phyloP scores from a whole-genome alignment of 1,139 yeast genomes.

The Pichia sp. region DNA sequence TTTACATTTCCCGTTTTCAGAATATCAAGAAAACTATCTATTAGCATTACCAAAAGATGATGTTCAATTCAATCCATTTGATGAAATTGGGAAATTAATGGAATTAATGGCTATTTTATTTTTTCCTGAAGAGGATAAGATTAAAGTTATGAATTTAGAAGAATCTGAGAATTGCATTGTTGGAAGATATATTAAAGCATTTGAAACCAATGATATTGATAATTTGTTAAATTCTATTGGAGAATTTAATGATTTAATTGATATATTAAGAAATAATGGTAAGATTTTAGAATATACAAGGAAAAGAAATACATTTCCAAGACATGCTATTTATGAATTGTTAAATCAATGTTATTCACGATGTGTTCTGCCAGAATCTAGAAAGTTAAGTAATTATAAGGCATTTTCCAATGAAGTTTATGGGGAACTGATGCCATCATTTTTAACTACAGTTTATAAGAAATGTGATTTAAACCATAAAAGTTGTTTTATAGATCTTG shows the following conservation, averaged over 20 bases:
- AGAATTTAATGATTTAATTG: slow-evolving; percentile 37
- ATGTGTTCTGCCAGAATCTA: slow-evolving; percentile 69
- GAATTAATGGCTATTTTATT: slow-evolving; percentile 40
- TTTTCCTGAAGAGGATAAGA: slow-evolving; percentile 40
- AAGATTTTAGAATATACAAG: slow-evolving; percentile 30
- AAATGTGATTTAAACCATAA: slow-evolving; percentile 52
- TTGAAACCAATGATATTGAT: slow-evolving; percentile 33
- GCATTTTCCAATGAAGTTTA: slow-evolving; percentile 90
- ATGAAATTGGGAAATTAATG: slow-evolving; percentile 61
- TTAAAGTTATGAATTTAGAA: slow-evolving; percentile 32
- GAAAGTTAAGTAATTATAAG: slow-evolving; percentile 60
- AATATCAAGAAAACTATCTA: slow-evolving; percentile 30
- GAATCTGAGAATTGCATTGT: slow-evolving; percentile 41
- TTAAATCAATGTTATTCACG: slow-evolving; percentile 69
- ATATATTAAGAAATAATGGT: slow-evolving; percentile 28
- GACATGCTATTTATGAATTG: slow-evolving; percentile 58
- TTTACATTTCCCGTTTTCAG: slow-evolving; percentile 34
- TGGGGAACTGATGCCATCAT: slow-evolving; percentile 81
- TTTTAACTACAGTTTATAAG: slow-evolving; percentile 60
- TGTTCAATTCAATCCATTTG: slow-evolving; percentile 62
- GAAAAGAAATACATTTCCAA: slow-evolving; percentile 41
- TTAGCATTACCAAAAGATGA: slow-evolving; percentile 36
- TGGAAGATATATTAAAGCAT: slow-evolving; percentile 39
- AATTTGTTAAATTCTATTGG: slow-evolving; percentile 32
- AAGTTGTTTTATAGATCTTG: slow-evolving; percentile 67